Evolutionary conservation across 371 early-diverging fungal genomes (phyloP).

Genomic region (Haplosporangium sp.): DNA sequence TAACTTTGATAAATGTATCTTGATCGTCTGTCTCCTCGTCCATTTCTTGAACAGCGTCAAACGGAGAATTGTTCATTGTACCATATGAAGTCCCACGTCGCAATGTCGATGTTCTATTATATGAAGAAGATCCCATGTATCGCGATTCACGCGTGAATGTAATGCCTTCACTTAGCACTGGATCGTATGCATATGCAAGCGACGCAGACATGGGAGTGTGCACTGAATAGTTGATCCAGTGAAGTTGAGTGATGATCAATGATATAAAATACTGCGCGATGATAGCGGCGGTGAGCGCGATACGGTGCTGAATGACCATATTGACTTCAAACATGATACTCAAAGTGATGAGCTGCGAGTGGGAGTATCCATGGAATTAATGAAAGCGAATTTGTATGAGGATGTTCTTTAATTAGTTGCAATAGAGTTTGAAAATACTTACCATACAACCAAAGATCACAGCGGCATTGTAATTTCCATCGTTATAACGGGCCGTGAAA

Average conservation of each 20-base stretch:
- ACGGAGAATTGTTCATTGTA: slow-evolving; percentile 31
- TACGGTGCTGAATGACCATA: slow-evolving; percentile 38
- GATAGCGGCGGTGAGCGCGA: slow-evolving; percentile 16
- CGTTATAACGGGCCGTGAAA: slow-evolving; percentile 47
- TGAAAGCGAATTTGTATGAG: background rate
- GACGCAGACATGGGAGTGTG: slow-evolving; percentile 55
- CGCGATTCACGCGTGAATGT: slow-evolving; percentile 53
- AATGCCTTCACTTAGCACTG: slow-evolving; percentile 39
- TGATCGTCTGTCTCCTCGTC: slow-evolving; percentile 40
- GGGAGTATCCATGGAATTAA: background rate
- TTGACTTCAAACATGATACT: slow-evolving; percentile 42
- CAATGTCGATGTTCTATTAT: background rate
- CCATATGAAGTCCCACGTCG: slow-evolving; percentile 41
- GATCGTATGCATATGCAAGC: slow-evolving; percentile 40
- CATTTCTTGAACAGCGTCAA: slow-evolving; percentile 39
- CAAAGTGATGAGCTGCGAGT: slow-evolving; percentile 30
- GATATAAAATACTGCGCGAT: slow-evolving; percentile 38
- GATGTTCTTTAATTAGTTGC: background rate
- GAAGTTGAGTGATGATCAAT: slow-evolving; percentile 34
- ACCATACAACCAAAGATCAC: slow-evolving; percentile 51
- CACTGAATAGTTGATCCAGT: slow-evolving; percentile 50
- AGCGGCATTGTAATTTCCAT: slow-evolving; percentile 49
- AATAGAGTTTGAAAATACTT: background rate
- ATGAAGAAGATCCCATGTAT: slow-evolving; percentile 9
- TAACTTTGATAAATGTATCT: slow-evolving; percentile 51